Evolutionary conservation across 2,329 filamentous ascomycete species (phyloP), one percentile per base, ranked within the genome.

Genomic region (Penicillium griseofulvum): DNA sequence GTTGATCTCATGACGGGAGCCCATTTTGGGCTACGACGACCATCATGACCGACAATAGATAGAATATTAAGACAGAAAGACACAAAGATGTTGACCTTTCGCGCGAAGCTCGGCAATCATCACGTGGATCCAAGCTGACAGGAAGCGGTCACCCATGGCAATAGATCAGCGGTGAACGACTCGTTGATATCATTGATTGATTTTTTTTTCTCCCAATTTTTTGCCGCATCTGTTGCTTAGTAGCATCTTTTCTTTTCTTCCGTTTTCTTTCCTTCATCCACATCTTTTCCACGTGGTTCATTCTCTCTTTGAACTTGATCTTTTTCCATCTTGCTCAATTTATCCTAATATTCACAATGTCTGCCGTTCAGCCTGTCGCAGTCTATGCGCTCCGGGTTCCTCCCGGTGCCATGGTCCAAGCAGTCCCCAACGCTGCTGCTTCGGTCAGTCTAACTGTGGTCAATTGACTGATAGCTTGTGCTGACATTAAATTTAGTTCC

Each of bases 381-480:
- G 83, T 97, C 73, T 99, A 94, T 75, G 91, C 92, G 78, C 88
- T 97, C 66, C 87, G 91, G 81, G 89, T 97, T 76, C 91, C 91
- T 67, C 83, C 90, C 66, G 90, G 90, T 76, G 80, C 91, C 73
- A 80, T 94, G 74, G 86, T 97, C 67, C 88, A 90, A 64, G 91
- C 90, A 55, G 80, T 86, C 61, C 82, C 87, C 61, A 87, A 93
- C 65, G 87, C 93, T 68, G 89, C 90, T 71, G 90, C 91, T 58
- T 89, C 89, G 74, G 91, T 96, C 81, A 82, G 89, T 84, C 49
- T 58, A 46, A 33, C 36, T 33, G 11, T 26, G 34, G 45, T 28
- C 34, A 17, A 52, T 44, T 4, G 8, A 16, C 4, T 34, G 3
- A 52, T 43, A 24, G 5, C 22, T 41, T 16, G 12, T 38, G 41